Evolutionary conservation across 495 filamentous ascomycete genomes (phyloP).

Genomic region (Aspergillus heteromorphus): DNA sequence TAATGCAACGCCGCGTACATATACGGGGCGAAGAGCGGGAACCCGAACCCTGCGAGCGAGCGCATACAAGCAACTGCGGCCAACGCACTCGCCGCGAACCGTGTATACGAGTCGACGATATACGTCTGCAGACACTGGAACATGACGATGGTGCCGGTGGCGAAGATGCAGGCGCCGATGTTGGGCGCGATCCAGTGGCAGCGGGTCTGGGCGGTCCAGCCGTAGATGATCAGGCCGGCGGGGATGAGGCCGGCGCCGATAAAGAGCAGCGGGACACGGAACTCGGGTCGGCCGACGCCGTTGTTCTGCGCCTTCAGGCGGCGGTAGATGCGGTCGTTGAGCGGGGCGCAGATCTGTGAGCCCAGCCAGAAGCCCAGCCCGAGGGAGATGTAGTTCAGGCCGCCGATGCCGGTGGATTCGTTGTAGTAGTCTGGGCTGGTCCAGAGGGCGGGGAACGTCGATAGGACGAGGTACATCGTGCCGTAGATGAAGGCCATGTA

Average conservation of each 20-base stretch:
- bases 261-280: conserved; percentile 59
- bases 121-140: conserved; percentile 73
- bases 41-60: conserved; percentile 64
- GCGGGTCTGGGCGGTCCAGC: conserved; percentile 59
- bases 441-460: conserved; percentile 64
- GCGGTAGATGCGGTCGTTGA: conserved; percentile 63
- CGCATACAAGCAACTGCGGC: conserved; percentile 63
- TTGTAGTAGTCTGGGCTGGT: conserved; percentile 47
- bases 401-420: conserved; percentile 54
- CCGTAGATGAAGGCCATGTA: conserved; percentile 71
- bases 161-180: conserved; percentile 59
- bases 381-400: conserved; percentile 67
- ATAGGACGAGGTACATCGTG: conserved; percentile 65
- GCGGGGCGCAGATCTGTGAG: conserved; percentile 54
- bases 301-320: conserved; percentile 55
- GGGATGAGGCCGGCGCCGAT: conserved; percentile 56
- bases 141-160: conserved; percentile 53
- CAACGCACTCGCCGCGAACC: conserved; percentile 68
- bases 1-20: conserved; percentile 55
- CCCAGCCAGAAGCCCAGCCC: conserved; percentile 65
- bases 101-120: conserved; percentile 70
- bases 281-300: conserved; percentile 57
- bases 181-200: conserved; percentile 70
- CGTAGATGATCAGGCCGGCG: conserved; percentile 64
- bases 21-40: conserved; percentile 69